Evolutionary conservation across 2,329 filamentous ascomycete species (phyloP).

Genomic region (Aspergillus pseudotamarii): DNA sequence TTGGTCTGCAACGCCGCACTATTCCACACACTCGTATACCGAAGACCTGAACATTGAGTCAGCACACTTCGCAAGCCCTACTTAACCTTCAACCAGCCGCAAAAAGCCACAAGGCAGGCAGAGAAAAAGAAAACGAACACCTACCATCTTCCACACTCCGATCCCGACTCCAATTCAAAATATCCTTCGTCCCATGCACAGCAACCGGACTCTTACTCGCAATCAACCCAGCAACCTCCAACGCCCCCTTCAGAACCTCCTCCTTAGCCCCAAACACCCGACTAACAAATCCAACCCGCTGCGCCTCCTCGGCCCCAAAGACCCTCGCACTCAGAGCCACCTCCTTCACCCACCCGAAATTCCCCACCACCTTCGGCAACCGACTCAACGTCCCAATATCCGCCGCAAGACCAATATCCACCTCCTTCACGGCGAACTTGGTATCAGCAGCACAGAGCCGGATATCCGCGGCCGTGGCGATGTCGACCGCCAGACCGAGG

Average conservation of each 20-base stretch:
- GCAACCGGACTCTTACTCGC: constrained; percentile 85
- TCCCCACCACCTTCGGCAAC: constrained; percentile 51
- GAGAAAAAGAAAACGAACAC: constrained; percentile 31
- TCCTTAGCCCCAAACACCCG: constrained; percentile 55
- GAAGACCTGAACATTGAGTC: constrained; percentile 56
- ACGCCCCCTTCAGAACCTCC: constrained; percentile 62
- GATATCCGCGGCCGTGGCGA: constrained; percentile 47
- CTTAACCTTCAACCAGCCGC: background rate
- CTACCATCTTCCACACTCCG: constrained; percentile 74
- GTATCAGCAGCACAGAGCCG: constrained; percentile 41
- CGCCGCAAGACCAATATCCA: constrained; percentile 53
- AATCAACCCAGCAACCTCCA: constrained; percentile 67
- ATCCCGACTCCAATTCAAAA: constrained; percentile 80
- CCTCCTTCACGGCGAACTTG: constrained; percentile 51
- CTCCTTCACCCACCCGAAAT: constrained; percentile 53
- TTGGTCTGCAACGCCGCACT: constrained; percentile 76
- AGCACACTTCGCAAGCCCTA: background rate
- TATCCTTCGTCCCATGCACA: constrained; percentile 83
- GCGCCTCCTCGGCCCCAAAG: constrained; percentile 50
- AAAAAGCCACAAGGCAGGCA: background rate
- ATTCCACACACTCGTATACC: constrained; percentile 89
- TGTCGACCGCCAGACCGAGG: constrained; percentile 76
- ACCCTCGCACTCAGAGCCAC: constrained; percentile 47
- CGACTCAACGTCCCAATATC: constrained; percentile 52
- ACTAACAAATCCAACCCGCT: constrained; percentile 48